Conservation (phyloP, 2,329 filamentous ascomycete genomes). For the Colletotrichum limetticola region DNA sequence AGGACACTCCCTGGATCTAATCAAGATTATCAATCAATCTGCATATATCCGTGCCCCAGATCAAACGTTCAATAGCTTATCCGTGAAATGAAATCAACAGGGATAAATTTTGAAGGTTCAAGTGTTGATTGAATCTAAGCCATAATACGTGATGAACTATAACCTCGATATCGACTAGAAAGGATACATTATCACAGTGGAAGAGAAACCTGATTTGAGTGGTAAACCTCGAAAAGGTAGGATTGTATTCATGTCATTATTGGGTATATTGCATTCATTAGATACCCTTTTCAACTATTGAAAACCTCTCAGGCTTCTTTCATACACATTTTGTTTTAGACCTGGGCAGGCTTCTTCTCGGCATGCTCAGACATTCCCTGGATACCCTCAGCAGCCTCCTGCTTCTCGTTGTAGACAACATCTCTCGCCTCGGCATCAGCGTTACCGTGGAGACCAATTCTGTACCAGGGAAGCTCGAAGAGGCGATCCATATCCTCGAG, state of each 20-base stretch:
- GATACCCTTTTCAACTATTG: slow-evolving; percentile 8
- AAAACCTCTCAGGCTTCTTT: background rate
- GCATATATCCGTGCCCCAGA: background rate
- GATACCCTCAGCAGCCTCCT: slow-evolving; percentile 47
- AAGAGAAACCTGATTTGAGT: background rate
- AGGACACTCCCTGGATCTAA: background rate
- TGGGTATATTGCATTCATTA: slow-evolving; percentile 33
- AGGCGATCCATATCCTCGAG: slow-evolving; percentile 78
- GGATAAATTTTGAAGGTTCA: background rate
- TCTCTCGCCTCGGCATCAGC: slow-evolving; percentile 61
- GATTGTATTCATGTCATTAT: slow-evolving; percentile 19
- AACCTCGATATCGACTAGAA: background rate
- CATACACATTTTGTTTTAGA: background rate
- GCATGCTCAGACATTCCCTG: slow-evolving; percentile 46
- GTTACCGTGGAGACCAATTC: slow-evolving; percentile 72
- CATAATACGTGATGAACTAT: background rate
- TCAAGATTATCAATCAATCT: background rate
- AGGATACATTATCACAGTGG: background rate
- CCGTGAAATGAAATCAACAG: background rate
- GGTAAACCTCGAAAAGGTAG: background rate
- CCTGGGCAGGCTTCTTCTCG: slow-evolving; percentile 42
- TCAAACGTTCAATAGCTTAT: background rate
- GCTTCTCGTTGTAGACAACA: slow-evolving; percentile 55
- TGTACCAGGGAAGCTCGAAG: slow-evolving; percentile 79
- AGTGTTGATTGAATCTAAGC: background rate